Base-by-base conservation (phyloP, 345 rosid genomes). In the Linum usitatissimum region DNA sequence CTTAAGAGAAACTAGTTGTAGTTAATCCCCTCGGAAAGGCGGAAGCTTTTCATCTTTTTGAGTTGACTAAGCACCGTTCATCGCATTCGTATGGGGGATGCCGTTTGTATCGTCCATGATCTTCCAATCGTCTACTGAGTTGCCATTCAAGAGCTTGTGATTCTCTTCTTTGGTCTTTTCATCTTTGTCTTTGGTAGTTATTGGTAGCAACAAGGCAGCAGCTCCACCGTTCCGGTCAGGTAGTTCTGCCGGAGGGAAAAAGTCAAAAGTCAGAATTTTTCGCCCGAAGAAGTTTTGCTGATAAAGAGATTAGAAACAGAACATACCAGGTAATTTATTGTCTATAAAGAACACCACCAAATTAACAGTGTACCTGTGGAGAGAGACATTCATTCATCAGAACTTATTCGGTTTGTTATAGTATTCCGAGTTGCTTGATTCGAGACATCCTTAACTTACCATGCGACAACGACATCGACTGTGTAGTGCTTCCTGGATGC, bases 91-190 rank as follows among this genome's bases (percentile, higher is more conserved):
- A 71, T 90, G 76, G 78, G 79, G 85, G 62, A 76, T 76, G 20
- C 68, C 76, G 20, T 86, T 86, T 61, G 74, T 77, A 66, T 90
- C 96, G 65, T 85, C 97, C 55, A 79, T 62, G 58, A 60, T 80
- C 90, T 90, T 93, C 96, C 97, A 78, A 66, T 93, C 99, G 51
- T 92, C 98, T 18, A 66, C 81, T 9, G 84, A 69, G 53, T 86
- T 86, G 73, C 99, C 99, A 67, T 94, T 94, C 77, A 90, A 70
- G 62, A 88, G 95, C 85, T 90, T 94, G 81, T 82, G 91, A 71
- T 80, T 90, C 63, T 60, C 63, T 34, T 60, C 63, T 34, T 60
- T 60, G 63, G 17, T 31, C 63, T 38, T 31, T 38, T 18, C 19
- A 17, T 60, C 63, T 48, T 60, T 60, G 39, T 60, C 63, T 18